phyloP scores from a whole-genome alignment of 2,329 filamentous ascomycete species.

The Pseudogymnoascus sp. region DNA sequence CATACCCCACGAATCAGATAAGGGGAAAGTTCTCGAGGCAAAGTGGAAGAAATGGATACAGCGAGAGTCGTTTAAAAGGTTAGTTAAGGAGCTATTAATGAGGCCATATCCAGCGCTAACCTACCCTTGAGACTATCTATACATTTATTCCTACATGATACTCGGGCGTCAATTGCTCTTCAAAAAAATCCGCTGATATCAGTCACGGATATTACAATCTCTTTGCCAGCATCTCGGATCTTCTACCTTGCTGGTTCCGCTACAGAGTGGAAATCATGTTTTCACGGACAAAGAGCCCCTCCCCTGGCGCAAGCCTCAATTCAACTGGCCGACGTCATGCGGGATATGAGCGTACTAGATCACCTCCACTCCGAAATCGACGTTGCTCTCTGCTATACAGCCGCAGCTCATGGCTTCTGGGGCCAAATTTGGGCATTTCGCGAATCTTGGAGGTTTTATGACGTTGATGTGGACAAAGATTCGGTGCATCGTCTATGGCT shows the following conservation, averaged over 20 bases:
- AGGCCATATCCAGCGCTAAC: background rate
- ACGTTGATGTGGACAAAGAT: background rate
- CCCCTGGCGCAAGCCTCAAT: background rate
- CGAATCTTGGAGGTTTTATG: conserved; percentile 13
- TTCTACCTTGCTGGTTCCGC: background rate
- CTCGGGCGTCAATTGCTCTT: background rate
- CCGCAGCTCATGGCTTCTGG: conserved; percentile 14
- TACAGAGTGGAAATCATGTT: background rate
- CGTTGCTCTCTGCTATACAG: conserved; percentile 4
- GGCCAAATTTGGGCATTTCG: conserved; percentile 14
- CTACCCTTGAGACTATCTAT: background rate
- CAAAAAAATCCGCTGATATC: background rate
- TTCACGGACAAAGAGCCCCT: background rate
- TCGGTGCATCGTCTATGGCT: conserved; percentile 14
- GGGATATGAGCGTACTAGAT: background rate
- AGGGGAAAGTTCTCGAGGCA: background rate
- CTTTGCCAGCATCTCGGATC: background rate
- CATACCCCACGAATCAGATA: background rate
- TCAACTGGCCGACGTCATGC: background rate
- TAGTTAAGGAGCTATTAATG: background rate
- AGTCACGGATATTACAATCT: background rate
- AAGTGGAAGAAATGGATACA: conserved; percentile 11
- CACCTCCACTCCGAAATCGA: conserved; percentile 9
- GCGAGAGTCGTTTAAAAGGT: conserved; percentile 10
- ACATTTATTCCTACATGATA: conserved; percentile 9